Evolutionary conservation across 305 asterid species (phyloP), one percentile per base, ranked within the genome.

Genomic region (Nicotiana rustica): DNA sequence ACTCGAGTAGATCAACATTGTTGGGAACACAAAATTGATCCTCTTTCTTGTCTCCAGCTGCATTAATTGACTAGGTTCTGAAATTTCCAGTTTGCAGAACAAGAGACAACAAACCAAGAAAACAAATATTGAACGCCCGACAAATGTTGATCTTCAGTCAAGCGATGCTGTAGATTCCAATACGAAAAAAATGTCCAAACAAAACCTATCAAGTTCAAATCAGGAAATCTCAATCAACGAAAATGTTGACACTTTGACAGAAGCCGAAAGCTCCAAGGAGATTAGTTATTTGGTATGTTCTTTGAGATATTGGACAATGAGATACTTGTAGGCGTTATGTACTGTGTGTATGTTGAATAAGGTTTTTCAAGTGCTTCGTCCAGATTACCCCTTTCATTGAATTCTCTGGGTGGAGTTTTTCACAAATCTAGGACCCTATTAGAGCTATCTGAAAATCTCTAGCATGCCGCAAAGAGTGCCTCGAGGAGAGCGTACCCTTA

Each of bases 101-200:
- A 94, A 89, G 89, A 92, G 87, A 86, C 93, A 92, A 44, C 90
- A 84, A 36, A 71, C 84, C 19, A 95, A 92, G 96, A 93, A 90
- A 83, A 68, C 84, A 84, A 86, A 87, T 77, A 84, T 77, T 8
- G 90, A 89, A 75, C 89, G 80, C 78, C 92, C 90, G 8, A 80
- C 83, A 81, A 85, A 85, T 70, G 88, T 85, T 77, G 87, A 85
- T 82, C 29, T 86, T 31, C 90, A 81, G 85, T 84, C 86, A 6
- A 85, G 70, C 57, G 89, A 83, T 69, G 91, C 85, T 64, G 88
- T 87, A 66, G 86, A 83, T 78, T 83, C 90, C 82, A 88, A 81
- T 86, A 78, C 86, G 56, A 89, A 82, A 82, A 85, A 70, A 62
- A 76, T 85, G 69, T 81, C 89, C 83, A 52, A 81, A 81, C 67